phyloP scores from a whole-genome alignment of 1,284 basidiomycete species.

The Thecaphora thlaspeos region DNA sequence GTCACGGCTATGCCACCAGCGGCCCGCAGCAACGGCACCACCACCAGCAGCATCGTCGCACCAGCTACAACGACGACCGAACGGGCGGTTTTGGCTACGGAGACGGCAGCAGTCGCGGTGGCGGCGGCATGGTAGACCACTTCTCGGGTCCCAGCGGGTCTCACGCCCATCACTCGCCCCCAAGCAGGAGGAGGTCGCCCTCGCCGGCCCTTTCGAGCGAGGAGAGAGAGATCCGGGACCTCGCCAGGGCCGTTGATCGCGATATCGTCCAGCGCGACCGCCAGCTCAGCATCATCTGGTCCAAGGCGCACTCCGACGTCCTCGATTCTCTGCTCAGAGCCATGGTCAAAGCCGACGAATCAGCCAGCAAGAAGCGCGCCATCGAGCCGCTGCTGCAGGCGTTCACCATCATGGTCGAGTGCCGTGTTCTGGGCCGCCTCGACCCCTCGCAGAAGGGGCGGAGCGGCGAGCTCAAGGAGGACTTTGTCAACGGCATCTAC shows the following conservation, averaged over 20 bases:
- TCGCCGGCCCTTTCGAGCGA: background rate
- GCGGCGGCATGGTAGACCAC: background rate
- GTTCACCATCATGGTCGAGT: conserved; percentile 1
- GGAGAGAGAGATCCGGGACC: background rate
- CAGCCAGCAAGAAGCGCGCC: background rate
- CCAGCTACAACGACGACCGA: background rate
- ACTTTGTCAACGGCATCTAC: conserved; percentile 5
- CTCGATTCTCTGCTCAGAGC: conserved; percentile 5
- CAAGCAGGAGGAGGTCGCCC: background rate
- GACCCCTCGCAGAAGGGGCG: background rate
- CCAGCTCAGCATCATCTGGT: conserved; percentile 1
- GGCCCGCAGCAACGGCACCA: background rate
- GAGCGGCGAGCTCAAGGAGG: background rate
- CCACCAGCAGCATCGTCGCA: conserved; percentile 4
- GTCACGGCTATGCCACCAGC: background rate
- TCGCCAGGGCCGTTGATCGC: background rate
- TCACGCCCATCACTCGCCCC: background rate
- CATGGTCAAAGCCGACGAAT: background rate
- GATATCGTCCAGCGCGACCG: conserved; percentile 1
- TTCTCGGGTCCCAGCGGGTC: background rate
- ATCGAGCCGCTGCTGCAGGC: background rate
- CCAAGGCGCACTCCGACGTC: background rate
- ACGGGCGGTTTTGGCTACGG: background rate
- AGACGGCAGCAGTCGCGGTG: too few species aligned
- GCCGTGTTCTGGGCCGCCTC: background rate